Base-by-base conservation (phyloP, 768 basidiomycete species). In the Sporobolomyces pararoseus region DNA sequence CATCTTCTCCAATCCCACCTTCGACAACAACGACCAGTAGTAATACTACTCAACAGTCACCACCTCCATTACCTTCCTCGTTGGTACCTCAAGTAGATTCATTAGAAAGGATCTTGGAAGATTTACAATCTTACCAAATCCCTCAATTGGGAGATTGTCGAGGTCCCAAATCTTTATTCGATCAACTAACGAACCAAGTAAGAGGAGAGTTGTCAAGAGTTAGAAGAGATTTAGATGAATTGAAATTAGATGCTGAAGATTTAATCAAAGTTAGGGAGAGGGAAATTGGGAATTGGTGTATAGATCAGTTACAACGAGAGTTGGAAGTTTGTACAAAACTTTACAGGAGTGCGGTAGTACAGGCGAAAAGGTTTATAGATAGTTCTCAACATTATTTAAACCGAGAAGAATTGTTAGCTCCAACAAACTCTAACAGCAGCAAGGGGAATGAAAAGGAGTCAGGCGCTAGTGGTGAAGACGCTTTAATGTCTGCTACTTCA, bases 401-500 rank as follows among this genome's bases (percentile, higher is more conserved):
- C 0, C 70, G 70, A 16, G 70, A 71, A 0, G 70, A 71, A 29
- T 49, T 71, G 21, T 37, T 71, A 13, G 46, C 59, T 0, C 5
- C 46, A 12, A 16, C 31, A 1, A 49, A 9, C 17, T 42, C n/a
- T n/a, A n/a, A n/a, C n/a, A n/a, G n/a, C n/a, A n/a, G n/a, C n/a
- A n/a, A n/a, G n/a, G n/a, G n/a, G n/a, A n/a, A n/a, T n/a, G n/a
- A n/a, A n/a, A n/a, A n/a, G n/a, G n/a, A n/a, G n/a, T n/a, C n/a
- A n/a, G n/a, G n/a, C 10, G 9, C 9, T 44, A 76, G 75, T 53
- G 89, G 88, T 12, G 91, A 92, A 72, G 93, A 96, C 73, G 84
- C 84, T 0, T 83, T 99, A 17, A 92, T 93, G 88, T 86, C 86
- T 72, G 87, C 91, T n/a, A 91, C 87, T 64, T 84, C 89, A 70